These are phyloP conservation scores for Cladorrhinum sp. DNA, from an alignment of 2,329 filamentous ascomycete genomes.

Conservation along the genomic window DNA sequence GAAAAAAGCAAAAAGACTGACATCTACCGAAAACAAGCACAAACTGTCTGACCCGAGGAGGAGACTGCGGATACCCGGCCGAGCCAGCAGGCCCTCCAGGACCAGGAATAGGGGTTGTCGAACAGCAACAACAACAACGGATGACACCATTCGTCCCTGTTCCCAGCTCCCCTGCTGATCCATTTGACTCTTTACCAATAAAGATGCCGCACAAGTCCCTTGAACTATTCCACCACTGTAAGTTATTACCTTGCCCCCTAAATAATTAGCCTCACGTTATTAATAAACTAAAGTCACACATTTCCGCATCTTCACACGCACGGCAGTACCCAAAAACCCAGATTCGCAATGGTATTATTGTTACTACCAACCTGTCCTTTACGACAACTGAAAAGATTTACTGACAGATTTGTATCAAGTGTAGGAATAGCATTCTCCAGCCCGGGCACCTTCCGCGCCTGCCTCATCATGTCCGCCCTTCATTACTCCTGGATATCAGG, in stretches of 20 bases:
- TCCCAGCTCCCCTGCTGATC: constrained; percentile 15
- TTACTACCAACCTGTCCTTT: background rate
- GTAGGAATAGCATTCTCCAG: constrained; percentile 13
- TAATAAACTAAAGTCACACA: constrained; percentile 11
- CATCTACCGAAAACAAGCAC: constrained; percentile 15
- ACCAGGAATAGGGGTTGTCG: background rate
- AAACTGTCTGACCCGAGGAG: constrained; percentile 23
- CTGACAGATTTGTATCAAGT: background rate
- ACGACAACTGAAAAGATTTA: background rate
- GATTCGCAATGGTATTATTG: constrained; percentile 16
- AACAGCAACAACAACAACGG: background rate
- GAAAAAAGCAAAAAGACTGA: too few species aligned
- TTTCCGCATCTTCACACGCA: constrained; percentile 17
- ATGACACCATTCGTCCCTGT: background rate
- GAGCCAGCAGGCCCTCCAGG: background rate
- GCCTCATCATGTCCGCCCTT: constrained; percentile 18
- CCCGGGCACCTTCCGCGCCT: constrained; percentile 20
- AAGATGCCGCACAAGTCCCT: constrained; percentile 19
- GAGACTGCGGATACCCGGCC: constrained; percentile 21
- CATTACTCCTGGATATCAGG: constrained; percentile 16
- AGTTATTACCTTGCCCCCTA: background rate
- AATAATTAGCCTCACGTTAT: background rate
- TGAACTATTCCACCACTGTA: constrained; percentile 24
- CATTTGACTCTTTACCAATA: constrained; percentile 21
- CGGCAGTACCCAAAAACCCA: constrained; percentile 13